Evolutionary conservation across 23 red algal genomes (phyloP), one percentile per base, ranked within the genome.

Genomic region (Gracilaria caudata): DNA sequence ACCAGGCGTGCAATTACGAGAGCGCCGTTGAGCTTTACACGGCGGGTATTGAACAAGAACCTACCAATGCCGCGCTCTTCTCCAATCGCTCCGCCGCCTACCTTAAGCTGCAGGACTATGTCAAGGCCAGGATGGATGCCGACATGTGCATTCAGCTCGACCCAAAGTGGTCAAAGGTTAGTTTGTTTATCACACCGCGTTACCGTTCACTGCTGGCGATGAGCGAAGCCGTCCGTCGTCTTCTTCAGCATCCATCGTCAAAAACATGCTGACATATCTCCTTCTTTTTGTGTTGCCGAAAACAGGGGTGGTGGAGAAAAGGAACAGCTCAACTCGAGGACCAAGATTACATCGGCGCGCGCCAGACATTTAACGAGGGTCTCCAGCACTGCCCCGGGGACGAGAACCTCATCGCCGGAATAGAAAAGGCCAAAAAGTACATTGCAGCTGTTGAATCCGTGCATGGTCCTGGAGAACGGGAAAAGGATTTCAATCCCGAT

Each of bases 41-140:
- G 14, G 64, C 63, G n/a, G 88, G 89, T 45, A 93, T 97, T 44
- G 86, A 85, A 56, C 86, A 80, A 26, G 84, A 92, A 29, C 91
- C 87, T 68, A 86, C 81, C 57, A 89, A 93, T 30, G 84, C 90
- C 60, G 92, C 83, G 0, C 41, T 98, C 7, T 98, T 90, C 80
- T 89, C 81, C 65, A 97, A 97, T 64, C 76, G 94, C 36, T 97
- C 94, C 26, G 94, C 94, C 45, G 88, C 89, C 20, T 86, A 90
- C 71, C 86, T 91, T 38, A 97, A 93, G 80, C 63, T 93, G 10
- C 90, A 84, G 24, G 34, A 49, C 49, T 88, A 74, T 29, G 58
- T 12, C n/a, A 93, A 88, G 76, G 94, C 94, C 21, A 68, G 58
- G 20, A 46, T 72, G 35, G 94, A 97, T 57, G 94, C 94, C 9